Percentiles rank a stretch among this genome's conserved stretches.
phyloP scores from a whole-genome alignment of 2,329 filamentous ascomycete species.

The Neurospora crassa region DNA sequence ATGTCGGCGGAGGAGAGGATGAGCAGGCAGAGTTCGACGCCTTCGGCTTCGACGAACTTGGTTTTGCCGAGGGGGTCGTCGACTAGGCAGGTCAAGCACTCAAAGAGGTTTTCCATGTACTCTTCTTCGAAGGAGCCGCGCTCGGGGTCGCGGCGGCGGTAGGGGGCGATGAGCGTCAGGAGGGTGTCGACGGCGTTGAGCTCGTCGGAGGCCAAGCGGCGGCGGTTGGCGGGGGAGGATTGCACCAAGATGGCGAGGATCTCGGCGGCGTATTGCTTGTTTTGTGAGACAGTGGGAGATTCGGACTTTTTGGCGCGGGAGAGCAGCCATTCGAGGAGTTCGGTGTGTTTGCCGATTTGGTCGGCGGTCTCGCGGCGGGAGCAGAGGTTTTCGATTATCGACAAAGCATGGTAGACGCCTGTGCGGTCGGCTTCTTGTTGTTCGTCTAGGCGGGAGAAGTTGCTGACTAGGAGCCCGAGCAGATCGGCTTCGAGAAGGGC shows the following conservation, averaged over 20 bases:
- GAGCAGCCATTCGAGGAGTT: conserved; percentile 68
- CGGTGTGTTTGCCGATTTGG: conserved; percentile 58
- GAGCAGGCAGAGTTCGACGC: conserved; percentile 81
- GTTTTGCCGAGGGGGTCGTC: conserved; percentile 66
- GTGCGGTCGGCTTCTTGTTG: conserved; percentile 60
- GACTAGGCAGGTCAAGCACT: conserved; percentile 69
- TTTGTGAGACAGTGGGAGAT: conserved; percentile 58
- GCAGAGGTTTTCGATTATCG: conserved; percentile 76
- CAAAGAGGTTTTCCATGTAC: conserved; percentile 90
- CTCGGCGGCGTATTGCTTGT: conserved; percentile 92
- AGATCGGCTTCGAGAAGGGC: conserved; percentile 60
- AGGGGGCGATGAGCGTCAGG: conserved; percentile 74
- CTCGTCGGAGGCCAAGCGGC: conserved; percentile 40
- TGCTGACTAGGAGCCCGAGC: conserved; percentile 63
- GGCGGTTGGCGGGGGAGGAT: conserved; percentile 56
- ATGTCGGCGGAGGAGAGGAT: conserved; percentile 53
- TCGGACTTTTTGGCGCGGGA: conserved; percentile 62
- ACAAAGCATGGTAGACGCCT: conserved; percentile 79
- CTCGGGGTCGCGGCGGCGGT: conserved; percentile 76
- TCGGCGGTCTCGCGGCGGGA: conserved; percentile 61
- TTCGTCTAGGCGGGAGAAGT: conserved; percentile 74
- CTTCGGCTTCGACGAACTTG: conserved; percentile 82
- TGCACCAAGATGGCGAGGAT: conserved; percentile 84
- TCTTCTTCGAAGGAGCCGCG: conserved; percentile 88
- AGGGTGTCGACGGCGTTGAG: conserved; percentile 68